Evolutionary conservation across 768 basidiomycete species (phyloP).

Genomic region (Mycena floridula): DNA sequence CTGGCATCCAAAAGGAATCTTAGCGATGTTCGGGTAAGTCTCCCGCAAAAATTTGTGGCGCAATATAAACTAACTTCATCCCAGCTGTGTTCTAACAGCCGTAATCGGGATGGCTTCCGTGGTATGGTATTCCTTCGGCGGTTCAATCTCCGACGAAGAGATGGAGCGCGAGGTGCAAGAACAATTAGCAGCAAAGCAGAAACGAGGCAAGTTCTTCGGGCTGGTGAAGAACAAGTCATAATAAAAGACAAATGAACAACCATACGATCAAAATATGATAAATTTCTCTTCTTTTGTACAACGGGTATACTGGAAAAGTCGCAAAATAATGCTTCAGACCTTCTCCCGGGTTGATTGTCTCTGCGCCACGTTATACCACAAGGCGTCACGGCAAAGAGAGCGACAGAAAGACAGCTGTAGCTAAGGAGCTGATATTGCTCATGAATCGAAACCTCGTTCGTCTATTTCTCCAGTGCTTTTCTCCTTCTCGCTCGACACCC

Average conservation of each 20-base stretch:
- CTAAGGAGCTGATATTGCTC: too few species aligned
- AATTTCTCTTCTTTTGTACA: too few species aligned
- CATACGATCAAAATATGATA: too few species aligned
- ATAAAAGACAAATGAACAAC: too few species aligned
- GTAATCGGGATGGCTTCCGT: conserved; percentile 78
- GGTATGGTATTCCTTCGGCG: conserved; percentile 83
- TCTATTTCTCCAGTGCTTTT: not conserved
- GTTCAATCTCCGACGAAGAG: conserved; percentile 70
- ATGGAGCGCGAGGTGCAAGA: conserved; percentile 64
- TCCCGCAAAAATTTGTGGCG: not conserved
- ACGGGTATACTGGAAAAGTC: too few species aligned
- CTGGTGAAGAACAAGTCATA: too few species aligned
- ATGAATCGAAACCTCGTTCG: too few species aligned
- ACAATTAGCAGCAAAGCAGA: conserved; percentile 52
- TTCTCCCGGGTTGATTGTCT: too few species aligned
- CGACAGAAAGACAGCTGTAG: too few species aligned
- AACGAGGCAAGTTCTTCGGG: conserved; percentile 41
- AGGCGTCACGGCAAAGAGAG: too few species aligned
- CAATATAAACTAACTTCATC: conserved; percentile 4
- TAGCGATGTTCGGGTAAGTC: conserved; percentile 66
- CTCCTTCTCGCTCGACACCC: conserved; percentile 31
- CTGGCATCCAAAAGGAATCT: conserved; percentile 68
- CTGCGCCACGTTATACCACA: too few species aligned
- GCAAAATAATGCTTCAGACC: too few species aligned
- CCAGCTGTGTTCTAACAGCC: conserved; percentile 76